Evolutionary conservation across 2,329 filamentous ascomycete genomes (phyloP).

Genomic region (Alternaria metachromatica): DNA sequence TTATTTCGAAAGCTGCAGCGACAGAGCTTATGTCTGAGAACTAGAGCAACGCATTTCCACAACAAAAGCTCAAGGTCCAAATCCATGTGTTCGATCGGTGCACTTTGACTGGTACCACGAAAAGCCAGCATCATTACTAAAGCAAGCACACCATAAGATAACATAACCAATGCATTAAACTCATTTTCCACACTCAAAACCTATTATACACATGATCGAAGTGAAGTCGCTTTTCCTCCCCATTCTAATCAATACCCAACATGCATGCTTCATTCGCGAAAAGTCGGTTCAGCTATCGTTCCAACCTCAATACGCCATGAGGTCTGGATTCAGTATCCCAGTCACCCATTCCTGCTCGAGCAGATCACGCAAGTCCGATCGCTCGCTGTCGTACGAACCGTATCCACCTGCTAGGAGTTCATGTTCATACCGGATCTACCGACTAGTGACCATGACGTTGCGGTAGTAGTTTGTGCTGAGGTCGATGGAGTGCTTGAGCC

Average conservation of each 20-base stretch:
- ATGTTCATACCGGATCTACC: background rate
- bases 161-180: conserved; percentile 2
- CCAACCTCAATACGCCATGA: background rate
- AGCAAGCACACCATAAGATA: background rate
- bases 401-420: background rate
- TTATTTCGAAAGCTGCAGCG: background rate
- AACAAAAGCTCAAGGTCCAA: background rate
- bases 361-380: background rate
- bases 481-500: conserved; percentile 73
- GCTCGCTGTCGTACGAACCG: background rate
- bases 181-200: background rate
- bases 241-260: background rate
- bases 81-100: background rate
- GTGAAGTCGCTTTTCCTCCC: conserved; percentile 4
- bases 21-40: background rate
- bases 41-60: background rate
- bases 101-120: background rate
- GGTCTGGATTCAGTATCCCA: background rate
- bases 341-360: background rate
- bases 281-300: background rate
- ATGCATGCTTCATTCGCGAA: background rate
- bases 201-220: conserved; percentile 16
- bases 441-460: conserved; percentile 52
- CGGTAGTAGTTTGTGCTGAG: conserved; percentile 73
- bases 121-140: background rate